Evolutionary conservation across 768 basidiomycete species (phyloP).

Genomic region (Arthromyces matolae): DNA sequence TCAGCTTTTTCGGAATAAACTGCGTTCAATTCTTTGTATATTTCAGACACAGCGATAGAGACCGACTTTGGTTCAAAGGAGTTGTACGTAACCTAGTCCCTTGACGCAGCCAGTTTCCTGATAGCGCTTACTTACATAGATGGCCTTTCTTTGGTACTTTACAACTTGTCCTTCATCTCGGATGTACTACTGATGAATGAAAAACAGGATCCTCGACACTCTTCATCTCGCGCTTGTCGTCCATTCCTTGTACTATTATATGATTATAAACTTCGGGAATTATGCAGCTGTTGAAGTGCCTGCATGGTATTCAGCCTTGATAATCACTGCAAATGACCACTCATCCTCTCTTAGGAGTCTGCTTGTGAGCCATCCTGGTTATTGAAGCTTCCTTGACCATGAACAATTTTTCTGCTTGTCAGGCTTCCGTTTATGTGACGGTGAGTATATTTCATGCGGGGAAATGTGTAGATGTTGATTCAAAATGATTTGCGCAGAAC

Average conservation of each 20-base stretch:
- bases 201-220: slow-evolving; percentile 7
- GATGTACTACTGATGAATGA: not conserved
- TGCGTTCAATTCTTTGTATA: slow-evolving; percentile 10
- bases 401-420: not conserved
- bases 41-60: slow-evolving; percentile 1
- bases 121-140: not conserved
- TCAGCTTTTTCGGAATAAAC: slow-evolving; percentile 10
- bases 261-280: slow-evolving; percentile 12
- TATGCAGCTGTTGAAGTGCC: not conserved
- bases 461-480: not conserved
- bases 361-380: slow-evolving; percentile 7
- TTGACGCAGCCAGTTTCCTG: not conserved
- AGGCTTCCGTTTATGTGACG: not conserved
- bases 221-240: slow-evolving; percentile 8
- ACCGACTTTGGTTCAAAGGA: slow-evolving; percentile 7
- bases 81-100: slow-evolving; percentile 2
- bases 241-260: slow-evolving; percentile 7
- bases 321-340: no score
- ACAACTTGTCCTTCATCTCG: not conserved
- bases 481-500: not conserved
- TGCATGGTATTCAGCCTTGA: no score
- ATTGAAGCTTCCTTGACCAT: not conserved
- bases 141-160: slow-evolving; percentile 7
- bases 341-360: no score
- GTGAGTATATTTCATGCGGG: not conserved